Conservation (phyloP, 768 basidiomycete species). For the Pisolithus microcarpus region DNA sequence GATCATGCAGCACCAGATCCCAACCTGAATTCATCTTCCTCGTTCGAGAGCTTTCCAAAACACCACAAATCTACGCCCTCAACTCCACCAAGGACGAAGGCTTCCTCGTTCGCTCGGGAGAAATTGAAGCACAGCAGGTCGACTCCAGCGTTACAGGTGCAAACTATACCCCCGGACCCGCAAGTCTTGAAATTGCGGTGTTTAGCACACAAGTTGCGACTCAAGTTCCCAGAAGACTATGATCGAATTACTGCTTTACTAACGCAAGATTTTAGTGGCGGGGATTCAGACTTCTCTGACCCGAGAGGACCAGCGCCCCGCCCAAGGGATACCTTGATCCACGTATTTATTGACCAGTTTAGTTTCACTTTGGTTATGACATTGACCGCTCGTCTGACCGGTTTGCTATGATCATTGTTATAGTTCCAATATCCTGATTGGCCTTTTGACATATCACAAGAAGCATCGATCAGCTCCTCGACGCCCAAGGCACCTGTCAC, state of each 20-base stretch:
- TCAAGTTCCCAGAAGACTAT: conserved; percentile 49
- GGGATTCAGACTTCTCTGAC: conserved; percentile 29
- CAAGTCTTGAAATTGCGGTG: conserved; percentile 44
- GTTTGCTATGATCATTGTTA: neutral
- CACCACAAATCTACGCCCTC: conserved; percentile 23
- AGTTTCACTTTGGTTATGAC: conserved; percentile 10
- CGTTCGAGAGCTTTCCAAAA: conserved; percentile 12
- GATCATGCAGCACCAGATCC: conserved; percentile 11
- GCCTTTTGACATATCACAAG: conserved; percentile 64
- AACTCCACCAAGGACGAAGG: conserved; percentile 23
- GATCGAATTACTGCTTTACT: conserved; percentile 26
- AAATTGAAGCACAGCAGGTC: conserved; percentile 38
- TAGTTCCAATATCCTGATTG: conserved; percentile 86
- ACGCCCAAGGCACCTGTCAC: conserved; percentile 54
- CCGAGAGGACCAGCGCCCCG: conserved; percentile 28
- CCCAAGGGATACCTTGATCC: conserved; percentile 28
- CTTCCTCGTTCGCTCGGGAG: conserved; percentile 15
- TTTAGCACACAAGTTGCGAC: conserved; percentile 49
- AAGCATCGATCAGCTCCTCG: conserved; percentile 37
- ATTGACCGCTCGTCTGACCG: conserved; percentile 6
- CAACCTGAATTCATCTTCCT: conserved; percentile 25
- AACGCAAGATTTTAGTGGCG: conserved; percentile 30
- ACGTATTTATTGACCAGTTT: conserved; percentile 42
- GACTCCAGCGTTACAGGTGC: conserved; percentile 37
- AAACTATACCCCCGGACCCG: conserved; percentile 38